Evolutionary conservation across 257 asterid genomes (phyloP).

Genomic region (Gentiana macrophylla): DNA sequence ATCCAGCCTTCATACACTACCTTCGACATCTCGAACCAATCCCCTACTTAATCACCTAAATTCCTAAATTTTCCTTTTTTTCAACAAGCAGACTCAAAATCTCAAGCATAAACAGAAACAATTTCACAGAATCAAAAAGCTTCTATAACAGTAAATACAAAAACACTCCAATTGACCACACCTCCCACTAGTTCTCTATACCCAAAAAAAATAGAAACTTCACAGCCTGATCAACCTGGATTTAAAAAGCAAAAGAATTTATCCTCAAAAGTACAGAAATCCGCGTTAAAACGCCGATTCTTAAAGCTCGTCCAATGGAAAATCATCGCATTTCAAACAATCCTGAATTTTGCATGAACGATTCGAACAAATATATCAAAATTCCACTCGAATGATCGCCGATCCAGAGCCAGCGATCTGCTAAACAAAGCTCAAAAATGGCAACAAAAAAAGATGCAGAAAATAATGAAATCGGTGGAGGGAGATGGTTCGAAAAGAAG

Average conservation of each 20-base stretch:
- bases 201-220: constrained; percentile 27
- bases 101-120: neutral
- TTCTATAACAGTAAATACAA: neutral
- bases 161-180: neutral
- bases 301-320: neutral
- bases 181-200: constrained; percentile 23
- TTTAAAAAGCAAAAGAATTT: neutral
- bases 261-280: neutral
- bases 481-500: neutral
- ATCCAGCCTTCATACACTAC: constrained; percentile 92
- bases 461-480: too few relatives aligned
- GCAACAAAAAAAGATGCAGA: constrained; percentile 1
- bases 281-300: neutral
- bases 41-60: constrained; percentile 7
- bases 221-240: constrained; percentile 28
- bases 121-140: neutral
- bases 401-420: constrained; percentile 40
- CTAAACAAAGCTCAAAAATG: constrained; percentile 22
- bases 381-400: constrained; percentile 21
- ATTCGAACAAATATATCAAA: constrained; percentile 6
- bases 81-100: neutral
- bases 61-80: neutral
- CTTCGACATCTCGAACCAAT: constrained; percentile 40
- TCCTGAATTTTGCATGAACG: neutral
- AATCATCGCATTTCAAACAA: neutral